A percentile compares a stretch with the other conserved stretches of the same genome.
phyloP scores from a whole-genome alignment of 1,284 basidiomycete genomes.

The Flammula alnicola region DNA sequence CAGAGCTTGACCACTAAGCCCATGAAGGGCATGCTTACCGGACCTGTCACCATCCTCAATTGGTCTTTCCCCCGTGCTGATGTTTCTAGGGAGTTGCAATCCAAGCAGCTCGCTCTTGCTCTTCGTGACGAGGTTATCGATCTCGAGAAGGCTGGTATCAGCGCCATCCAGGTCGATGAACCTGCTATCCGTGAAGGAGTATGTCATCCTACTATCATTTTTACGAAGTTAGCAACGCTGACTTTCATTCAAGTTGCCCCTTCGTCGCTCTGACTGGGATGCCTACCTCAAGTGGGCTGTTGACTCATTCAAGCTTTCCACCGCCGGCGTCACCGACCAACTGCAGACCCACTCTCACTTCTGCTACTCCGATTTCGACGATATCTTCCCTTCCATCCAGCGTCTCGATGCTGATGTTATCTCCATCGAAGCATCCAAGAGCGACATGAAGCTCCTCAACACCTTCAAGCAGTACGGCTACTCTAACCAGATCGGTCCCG shows the following conservation, averaged over 20 bases:
- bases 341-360: constrained; percentile 99
- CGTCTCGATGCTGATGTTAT: constrained; percentile 99
- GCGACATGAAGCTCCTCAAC: constrained; percentile 95
- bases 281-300: constrained; percentile 96
- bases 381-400: constrained; percentile 98
- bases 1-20: constrained; percentile 94
- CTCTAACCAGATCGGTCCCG: constrained; percentile 98
- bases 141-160: constrained; percentile 97
- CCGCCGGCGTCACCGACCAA: constrained; percentile 89
- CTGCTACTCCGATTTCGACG: constrained; percentile 96
- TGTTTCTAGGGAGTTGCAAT: constrained; percentile 95
- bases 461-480: constrained; percentile 97
- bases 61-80: constrained; percentile 99
- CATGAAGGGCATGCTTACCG: constrained; percentile 99
- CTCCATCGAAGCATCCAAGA: constrained; percentile 98
- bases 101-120: constrained; percentile 97
- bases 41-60: constrained; percentile 97
- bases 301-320: constrained; percentile 96
- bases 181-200: constrained; percentile 99
- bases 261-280: constrained; percentile 94
- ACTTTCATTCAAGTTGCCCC: constrained; percentile 66
- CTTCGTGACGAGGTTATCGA: constrained; percentile 99
- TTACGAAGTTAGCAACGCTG: constrained; percentile 13
- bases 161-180: constrained; percentile 99
- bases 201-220: constrained; percentile 35